These are phyloP conservation scores for Cystobasidium tubakii DNA, from an alignment of 768 basidiomycete species.

Conservation along the genomic window DNA sequence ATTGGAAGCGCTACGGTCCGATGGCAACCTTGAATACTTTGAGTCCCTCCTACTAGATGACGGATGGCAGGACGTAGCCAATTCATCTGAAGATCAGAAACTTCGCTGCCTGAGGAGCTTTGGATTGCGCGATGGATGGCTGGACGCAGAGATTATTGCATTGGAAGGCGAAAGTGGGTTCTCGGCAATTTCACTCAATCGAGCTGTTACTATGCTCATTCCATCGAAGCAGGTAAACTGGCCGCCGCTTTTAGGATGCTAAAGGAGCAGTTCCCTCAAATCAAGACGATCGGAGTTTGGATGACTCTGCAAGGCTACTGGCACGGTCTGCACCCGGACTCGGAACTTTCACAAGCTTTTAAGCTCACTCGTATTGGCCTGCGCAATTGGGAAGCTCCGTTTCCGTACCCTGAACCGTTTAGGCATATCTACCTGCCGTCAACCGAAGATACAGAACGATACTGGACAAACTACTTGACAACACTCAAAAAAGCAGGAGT, in stretches of 20 bases:
- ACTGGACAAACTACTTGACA: constrained; percentile 41
- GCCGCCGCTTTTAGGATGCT: constrained; percentile 24
- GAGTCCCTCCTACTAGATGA: constrained; percentile 44
- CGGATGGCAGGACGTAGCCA: constrained; percentile 43
- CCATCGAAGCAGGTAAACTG: not conserved
- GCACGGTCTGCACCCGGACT: constrained; percentile 40
- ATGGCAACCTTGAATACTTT: not conserved
- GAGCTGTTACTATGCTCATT: not conserved
- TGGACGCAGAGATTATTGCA: not conserved
- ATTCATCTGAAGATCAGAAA: not conserved
- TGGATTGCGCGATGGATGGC: constrained; percentile 35
- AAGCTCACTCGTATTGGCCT: constrained; percentile 19
- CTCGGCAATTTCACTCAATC: not conserved
- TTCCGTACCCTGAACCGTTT: not conserved
- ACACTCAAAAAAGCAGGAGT: constrained; percentile 39
- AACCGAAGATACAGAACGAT: constrained; percentile 1
- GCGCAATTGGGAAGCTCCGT: not conserved
- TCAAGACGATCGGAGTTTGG: constrained; percentile 44
- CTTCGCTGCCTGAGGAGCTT: constrained; percentile 34
- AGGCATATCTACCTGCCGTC: constrained; percentile 31
- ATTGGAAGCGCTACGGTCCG: constrained; percentile 18
- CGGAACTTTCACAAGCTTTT: constrained; percentile 21
- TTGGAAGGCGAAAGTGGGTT: constrained; percentile 4
- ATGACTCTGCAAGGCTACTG: constrained; percentile 43
- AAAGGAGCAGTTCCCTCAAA: constrained; percentile 35